A percentile compares a stretch with the other conserved stretches of the same genome.
Conservation (phyloP, 116 monocot species). For the Dioscorea cayenensis region DNA sequence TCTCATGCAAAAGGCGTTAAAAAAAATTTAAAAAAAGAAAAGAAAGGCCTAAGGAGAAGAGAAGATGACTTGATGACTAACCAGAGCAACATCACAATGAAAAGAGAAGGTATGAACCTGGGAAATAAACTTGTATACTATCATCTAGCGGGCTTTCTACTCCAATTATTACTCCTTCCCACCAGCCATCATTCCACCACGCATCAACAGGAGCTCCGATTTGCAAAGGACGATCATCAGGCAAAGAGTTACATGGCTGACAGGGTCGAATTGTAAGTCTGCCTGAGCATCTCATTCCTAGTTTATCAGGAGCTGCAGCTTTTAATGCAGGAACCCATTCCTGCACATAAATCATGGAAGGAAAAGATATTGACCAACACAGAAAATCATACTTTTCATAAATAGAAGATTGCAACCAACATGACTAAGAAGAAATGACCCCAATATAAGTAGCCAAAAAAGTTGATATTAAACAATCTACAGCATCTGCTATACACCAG, state of each 20-base stretch:
- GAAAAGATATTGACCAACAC: too few relatives aligned
- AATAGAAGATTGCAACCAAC: too few relatives aligned
- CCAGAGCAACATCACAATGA: neutral
- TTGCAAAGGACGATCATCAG: constrained; percentile 22
- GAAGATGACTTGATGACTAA: neutral
- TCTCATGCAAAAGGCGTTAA: too few relatives aligned
- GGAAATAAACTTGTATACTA: constrained; percentile 65
- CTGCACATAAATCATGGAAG: constrained; percentile 18
- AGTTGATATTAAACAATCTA: too few relatives aligned
- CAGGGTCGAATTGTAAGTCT: constrained; percentile 70
- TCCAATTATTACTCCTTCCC: constrained; percentile 87
- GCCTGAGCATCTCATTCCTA: constrained; percentile 62
- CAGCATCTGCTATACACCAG: neutral
- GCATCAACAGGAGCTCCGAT: constrained; percentile 76
- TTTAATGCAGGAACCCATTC: constrained; percentile 75
- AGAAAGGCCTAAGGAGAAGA: too few relatives aligned
- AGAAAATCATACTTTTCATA: too few relatives aligned
- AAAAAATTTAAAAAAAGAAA: too few relatives aligned
- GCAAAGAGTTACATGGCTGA: constrained; percentile 20
- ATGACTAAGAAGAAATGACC: too few relatives aligned
- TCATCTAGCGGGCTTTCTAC: constrained; percentile 33
- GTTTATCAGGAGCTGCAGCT: constrained; percentile 64
- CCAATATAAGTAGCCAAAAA: too few relatives aligned
- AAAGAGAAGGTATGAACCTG: constrained; percentile 44
- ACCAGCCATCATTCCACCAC: constrained; percentile 40